phyloP scores from a whole-genome alignment of 2,329 filamentous ascomycete species.

The Lecanicillium sp. region DNA sequence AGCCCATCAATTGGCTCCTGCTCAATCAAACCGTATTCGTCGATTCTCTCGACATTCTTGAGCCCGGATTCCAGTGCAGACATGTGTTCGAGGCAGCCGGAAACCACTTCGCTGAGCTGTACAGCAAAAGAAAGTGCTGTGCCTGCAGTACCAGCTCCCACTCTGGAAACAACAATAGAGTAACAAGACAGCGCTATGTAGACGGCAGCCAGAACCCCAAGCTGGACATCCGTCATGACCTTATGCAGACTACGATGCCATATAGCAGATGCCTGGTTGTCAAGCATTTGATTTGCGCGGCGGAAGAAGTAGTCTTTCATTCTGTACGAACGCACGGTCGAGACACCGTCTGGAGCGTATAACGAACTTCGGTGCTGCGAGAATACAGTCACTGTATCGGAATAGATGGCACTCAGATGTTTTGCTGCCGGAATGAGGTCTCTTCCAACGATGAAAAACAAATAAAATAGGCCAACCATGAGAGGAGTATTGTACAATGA shows the following conservation, averaged over 20 bases:
- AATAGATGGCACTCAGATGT: conserved; percentile 62
- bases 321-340: conserved; percentile 62
- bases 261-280: conserved; percentile 51
- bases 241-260: conserved; percentile 63
- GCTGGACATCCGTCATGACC: conserved; percentile 60
- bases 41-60: conserved; percentile 60
- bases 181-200: conserved; percentile 54
- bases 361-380: conserved; percentile 61
- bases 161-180: conserved; percentile 48
- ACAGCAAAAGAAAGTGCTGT: conserved; percentile 62
- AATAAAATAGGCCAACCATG: conserved; percentile 42
- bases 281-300: conserved; percentile 31
- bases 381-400: conserved; percentile 59
- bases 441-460: conserved; percentile 45
- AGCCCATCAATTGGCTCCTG: conserved; percentile 52
- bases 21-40: conserved; percentile 58
- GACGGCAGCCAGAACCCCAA: conserved; percentile 53
- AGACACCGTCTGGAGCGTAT: conserved; percentile 52
- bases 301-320: conserved; percentile 54
- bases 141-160: conserved; percentile 57
- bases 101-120: conserved; percentile 49
- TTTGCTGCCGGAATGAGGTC: conserved; percentile 56
- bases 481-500: conserved; percentile 54
- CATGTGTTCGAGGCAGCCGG: conserved; percentile 54
- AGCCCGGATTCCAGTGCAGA: conserved; percentile 61